Evolutionary conservation across 768 basidiomycete genomes (phyloP), one percentile per base, ranked within the genome.

Genomic region (Serendipita sp.): DNA sequence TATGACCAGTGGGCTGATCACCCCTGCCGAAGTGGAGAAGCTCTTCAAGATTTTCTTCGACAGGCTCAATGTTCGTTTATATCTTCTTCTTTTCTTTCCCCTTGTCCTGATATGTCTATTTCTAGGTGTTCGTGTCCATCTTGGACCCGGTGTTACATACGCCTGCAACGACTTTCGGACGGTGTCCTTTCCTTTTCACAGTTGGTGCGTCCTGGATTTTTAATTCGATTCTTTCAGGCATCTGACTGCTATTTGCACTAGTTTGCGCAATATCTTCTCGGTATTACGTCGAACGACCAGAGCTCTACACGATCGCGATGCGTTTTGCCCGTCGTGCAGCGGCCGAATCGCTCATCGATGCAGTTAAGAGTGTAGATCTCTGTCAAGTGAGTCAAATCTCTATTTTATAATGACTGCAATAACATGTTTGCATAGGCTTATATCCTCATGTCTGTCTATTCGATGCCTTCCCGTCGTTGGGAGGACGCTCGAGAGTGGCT

Each of bases 401-500:
- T 18, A 5, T 50, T 1, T 50, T 8, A 6, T n/a, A 50, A 1
- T 45, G 44, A n/a, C 48, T 18, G 8, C 16, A 16, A 6, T 50
- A 8, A 50, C 29, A 18, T 16, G 48, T n/a, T 64, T 40, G 3
- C 62, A 27, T n/a, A 60, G 64, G 92, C 92, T 2, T 96, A 94
- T 69, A 84, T 96, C 55, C 77, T 96, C 62, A 85, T 91, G 86
- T 86, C 84, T 67, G 80, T 86, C 55, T 90, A 87, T 69, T 82
- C 83, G 50, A 85, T 89, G 1, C 88, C 88, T 2, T 88, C 88
- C 1, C 80, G 84, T 27, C 75, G 83, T 46, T 95, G 91, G 86
- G 91, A 94, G 69, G 90, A 94, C 68, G 91, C 94, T 70, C 79
- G 90, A 33, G 88, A 87, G 64, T 94, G 91, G 88, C 72, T 93